Evolutionary conservation across 1,284 basidiomycete genomes (phyloP).

Genomic region (Kalmanozyma brasiliensis): DNA sequence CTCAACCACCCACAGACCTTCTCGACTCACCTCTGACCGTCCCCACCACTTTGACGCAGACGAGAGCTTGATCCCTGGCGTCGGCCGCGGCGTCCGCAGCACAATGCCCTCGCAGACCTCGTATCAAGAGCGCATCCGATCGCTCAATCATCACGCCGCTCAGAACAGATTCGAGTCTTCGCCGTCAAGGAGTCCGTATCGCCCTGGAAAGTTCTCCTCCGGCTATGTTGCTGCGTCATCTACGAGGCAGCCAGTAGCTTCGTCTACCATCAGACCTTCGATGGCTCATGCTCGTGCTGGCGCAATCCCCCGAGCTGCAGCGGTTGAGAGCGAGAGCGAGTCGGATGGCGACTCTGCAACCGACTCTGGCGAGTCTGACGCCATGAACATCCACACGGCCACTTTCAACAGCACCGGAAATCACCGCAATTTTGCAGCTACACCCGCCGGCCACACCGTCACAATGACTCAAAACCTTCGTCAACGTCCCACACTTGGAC

Average conservation of each 20-base stretch:
- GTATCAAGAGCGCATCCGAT: constrained; percentile 28
- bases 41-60: constrained; percentile 20
- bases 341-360: constrained; percentile 37
- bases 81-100: constrained; percentile 44
- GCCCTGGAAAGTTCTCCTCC: constrained; percentile 30
- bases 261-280: constrained; percentile 2
- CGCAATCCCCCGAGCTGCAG: constrained; percentile 15
- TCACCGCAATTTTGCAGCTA: constrained; percentile 47
- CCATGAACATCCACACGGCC: constrained; percentile 25
- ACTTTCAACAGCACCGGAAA: constrained; percentile 50
- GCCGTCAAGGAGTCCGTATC: constrained; percentile 32
- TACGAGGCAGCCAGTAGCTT: constrained; percentile 9
- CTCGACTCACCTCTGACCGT: constrained; percentile 12
- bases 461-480: constrained; percentile 30
- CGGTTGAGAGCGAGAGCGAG: constrained; percentile 45
- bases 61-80: constrained; percentile 53
- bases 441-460: constrained; percentile 37
- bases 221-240: constrained; percentile 3
- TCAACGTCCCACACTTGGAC: constrained; percentile 40
- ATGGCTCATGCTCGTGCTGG: constrained; percentile 14
- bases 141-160: constrained; percentile 20
- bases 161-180: constrained; percentile 28
- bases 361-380: constrained; percentile 38
- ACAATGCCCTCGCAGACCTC: constrained; percentile 21
- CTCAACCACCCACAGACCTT: constrained; percentile 6